phyloP scores from a whole-genome alignment of 2,329 filamentous ascomycete species.

The Monilinia laxa region DNA sequence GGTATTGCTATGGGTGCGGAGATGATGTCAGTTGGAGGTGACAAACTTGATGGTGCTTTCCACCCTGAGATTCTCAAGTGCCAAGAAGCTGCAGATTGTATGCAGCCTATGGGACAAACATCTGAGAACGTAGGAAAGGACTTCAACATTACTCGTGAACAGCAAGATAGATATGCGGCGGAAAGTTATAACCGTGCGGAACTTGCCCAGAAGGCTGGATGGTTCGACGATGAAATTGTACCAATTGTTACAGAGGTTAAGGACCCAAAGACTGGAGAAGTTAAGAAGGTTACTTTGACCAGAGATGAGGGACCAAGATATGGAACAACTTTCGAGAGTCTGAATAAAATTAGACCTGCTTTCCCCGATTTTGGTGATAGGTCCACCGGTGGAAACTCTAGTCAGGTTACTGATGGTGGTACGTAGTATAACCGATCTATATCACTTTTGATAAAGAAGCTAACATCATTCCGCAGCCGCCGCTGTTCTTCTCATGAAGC shows the following conservation, averaged over 20 bases:
- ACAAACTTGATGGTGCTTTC: conserved; percentile 70
- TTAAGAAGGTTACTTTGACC: conserved; percentile 74
- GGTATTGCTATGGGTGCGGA: conserved; percentile 89
- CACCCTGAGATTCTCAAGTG: conserved; percentile 71
- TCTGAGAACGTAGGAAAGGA: conserved; percentile 93
- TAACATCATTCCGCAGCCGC: conserved; percentile 55
- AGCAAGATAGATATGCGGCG: conserved; percentile 81
- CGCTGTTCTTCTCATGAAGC: conserved; percentile 89
- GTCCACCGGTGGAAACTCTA: conserved; percentile 91
- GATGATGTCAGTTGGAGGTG: conserved; percentile 75
- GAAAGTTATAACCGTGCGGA: conserved; percentile 89
- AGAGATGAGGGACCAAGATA: conserved; percentile 88
- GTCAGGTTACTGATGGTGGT: conserved; percentile 91
- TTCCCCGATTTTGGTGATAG: conserved; percentile 86
- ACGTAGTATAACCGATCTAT: conserved; percentile 35
- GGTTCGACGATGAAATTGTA: conserved; percentile 91
- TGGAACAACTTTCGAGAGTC: conserved; percentile 79
- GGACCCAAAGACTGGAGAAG: conserved; percentile 77
- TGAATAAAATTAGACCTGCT: conserved; percentile 83
- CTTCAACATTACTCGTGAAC: conserved; percentile 77
- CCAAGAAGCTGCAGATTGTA: conserved; percentile 80
- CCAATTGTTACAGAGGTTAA: conserved; percentile 81
- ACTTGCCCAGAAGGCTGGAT: conserved; percentile 83
- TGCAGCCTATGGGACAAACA: conserved; percentile 97
- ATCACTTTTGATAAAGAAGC: not conserved